phyloP scores from a whole-genome alignment of 768 basidiomycete genomes.

The Pisolithus sp. region DNA sequence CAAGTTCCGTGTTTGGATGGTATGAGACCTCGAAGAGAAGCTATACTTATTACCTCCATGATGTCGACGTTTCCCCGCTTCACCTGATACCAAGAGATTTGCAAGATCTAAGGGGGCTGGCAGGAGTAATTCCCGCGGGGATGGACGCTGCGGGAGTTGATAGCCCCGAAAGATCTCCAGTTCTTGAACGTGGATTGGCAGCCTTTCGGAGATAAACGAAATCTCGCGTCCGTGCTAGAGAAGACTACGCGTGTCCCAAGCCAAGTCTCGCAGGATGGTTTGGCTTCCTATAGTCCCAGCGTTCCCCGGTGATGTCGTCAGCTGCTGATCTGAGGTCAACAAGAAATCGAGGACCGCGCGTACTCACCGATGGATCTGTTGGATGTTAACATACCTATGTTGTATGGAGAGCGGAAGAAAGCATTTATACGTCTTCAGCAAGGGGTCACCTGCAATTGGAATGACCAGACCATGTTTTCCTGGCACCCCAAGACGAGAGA shows the following conservation, averaged over 20 bases:
- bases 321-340: conserved; percentile 14
- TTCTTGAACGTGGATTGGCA: conserved; percentile 13
- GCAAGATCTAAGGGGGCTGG: background rate
- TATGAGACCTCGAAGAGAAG: conserved; percentile 12
- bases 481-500: background rate
- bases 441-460: conserved; percentile 1
- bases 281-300: background rate
- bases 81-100: background rate
- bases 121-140: conserved; percentile 13
- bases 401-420: conserved; percentile 11
- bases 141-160: conserved; percentile 7
- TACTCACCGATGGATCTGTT: conserved; percentile 12
- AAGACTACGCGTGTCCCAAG: background rate
- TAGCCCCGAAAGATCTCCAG: conserved; percentile 10
- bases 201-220: background rate
- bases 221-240: background rate
- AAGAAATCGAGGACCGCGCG: conserved; percentile 11
- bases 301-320: conserved; percentile 10
- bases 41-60: conserved; percentile 12
- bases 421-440: conserved; percentile 2
- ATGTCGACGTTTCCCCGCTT: background rate
- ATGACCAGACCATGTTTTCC: conserved; percentile 1
- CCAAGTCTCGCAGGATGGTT: background rate
- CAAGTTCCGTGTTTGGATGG: conserved; percentile 14
- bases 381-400: conserved; percentile 7